Base-by-base conservation (phyloP, 108 stramenopile genomes). In the Cyclotella baltica region DNA sequence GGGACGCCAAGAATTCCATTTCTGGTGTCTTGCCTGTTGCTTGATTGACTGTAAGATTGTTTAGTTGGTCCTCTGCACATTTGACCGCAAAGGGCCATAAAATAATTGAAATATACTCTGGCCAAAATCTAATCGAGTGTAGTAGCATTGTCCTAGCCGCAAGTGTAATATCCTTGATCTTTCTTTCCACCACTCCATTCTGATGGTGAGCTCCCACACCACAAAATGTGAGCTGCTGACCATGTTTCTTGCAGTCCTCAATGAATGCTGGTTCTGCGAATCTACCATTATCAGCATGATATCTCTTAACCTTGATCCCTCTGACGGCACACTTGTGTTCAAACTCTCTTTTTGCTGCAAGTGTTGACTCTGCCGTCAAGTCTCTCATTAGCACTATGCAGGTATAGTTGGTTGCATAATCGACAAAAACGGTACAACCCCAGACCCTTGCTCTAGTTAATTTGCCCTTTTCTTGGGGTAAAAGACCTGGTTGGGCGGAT, bases 301-400 rank as follows among this genome's bases (percentile, higher is more conserved):
- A 79, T 20, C 29, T 9, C 30, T 64, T 4, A 4, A 79, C 51
- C 3, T 33, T 65, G 20, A 69, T 65, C 33, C 61, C 84, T 16
- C 6, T 18, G 20, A 27, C 15, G 16, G 9, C 16, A 11, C 18
- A 37, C 5, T 29, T 10, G 11, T 43, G 19, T 58, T 88, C 87
- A 70, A 88, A 88, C 6, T 85, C 83, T 51, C 36, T 25, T 74
- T 88, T 88, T 40, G 70, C 85, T 65, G 75, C 51, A 1, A 86
- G 33, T 2, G 83, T 84, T 61, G 80, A 83, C 1, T 81, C 69
- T 0, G 67, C 64, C 13, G 58, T 35, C 4, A 52, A 25, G 11
- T 74, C 65, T 52, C 72, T 35, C 46, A 84, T 83, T 16, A 88
- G 31, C 33, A 69, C 48, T 15, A 84, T 73, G 48, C 70, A 81